Conservation (phyloP, 75 land plant genomes). For the Pinus taeda region DNA sequence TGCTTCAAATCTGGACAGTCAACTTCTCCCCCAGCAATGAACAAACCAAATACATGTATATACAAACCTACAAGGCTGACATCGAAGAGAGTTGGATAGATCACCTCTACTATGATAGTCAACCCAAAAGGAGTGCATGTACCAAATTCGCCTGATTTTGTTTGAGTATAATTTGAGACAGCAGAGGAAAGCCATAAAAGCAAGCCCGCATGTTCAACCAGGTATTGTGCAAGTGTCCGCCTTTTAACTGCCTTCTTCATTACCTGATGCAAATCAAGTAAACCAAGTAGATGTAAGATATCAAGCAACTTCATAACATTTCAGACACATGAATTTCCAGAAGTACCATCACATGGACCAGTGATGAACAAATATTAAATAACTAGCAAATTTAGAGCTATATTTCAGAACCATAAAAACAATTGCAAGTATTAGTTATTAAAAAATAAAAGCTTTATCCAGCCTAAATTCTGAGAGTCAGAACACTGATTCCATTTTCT, state of each 20-base stretch:
- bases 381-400: neutral
- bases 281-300: neutral
- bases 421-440: neutral
- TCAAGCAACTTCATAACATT: neutral
- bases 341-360: neutral
- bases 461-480: neutral
- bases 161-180: too few relatives aligned
- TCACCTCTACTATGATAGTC: too few relatives aligned
- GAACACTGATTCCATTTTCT: neutral
- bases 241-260: too few relatives aligned
- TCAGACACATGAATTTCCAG: neutral
- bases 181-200: too few relatives aligned
- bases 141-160: too few relatives aligned
- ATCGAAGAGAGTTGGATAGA: neutral
- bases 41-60: neutral
- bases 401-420: neutral
- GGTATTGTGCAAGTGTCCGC: too few relatives aligned
- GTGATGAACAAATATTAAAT: neutral
- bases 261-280: neutral
- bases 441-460: neutral
- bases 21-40: neutral
- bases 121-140: too few relatives aligned
- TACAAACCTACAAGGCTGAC: conserved; percentile 3
- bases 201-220: too few relatives aligned
- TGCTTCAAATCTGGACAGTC: neutral